Evolutionary conservation across 2,329 filamentous ascomycete genomes (phyloP).

Genomic region (Colletotrichum spaethianum): DNA sequence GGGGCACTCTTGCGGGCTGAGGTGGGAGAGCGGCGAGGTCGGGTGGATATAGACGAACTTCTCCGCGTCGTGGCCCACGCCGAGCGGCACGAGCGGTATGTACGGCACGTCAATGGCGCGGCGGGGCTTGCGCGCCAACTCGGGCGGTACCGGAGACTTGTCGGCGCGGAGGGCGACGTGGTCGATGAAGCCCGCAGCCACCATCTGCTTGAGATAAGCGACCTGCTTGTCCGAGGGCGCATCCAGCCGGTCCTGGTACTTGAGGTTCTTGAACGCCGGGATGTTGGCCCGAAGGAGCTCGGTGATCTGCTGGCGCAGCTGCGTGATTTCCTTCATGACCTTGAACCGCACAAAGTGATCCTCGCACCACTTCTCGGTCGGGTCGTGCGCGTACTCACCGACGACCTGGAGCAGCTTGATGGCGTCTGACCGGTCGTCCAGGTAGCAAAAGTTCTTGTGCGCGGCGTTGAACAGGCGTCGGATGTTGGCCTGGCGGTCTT

Average conservation of each 20-base stretch:
- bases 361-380: constrained; percentile 81
- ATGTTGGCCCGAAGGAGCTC: constrained; percentile 84
- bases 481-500: constrained; percentile 77
- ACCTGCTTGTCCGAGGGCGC: constrained; percentile 77
- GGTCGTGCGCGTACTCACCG: constrained; percentile 86
- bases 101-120: constrained; percentile 96
- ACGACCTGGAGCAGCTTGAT: constrained; percentile 92
- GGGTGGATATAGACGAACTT: constrained; percentile 90
- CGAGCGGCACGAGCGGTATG: constrained; percentile 82
- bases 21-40: constrained; percentile 81
- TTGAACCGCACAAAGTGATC: constrained; percentile 90
- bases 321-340: constrained; percentile 86
- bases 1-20: constrained; percentile 81
- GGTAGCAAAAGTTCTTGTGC: constrained; percentile 82
- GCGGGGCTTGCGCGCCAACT: constrained; percentile 77
- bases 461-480: constrained; percentile 76
- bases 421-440: constrained; percentile 88
- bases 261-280: constrained; percentile 72
- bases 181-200: constrained; percentile 93
- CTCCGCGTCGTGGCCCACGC: constrained; percentile 63
- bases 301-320: constrained; percentile 86
- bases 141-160: constrained; percentile 80
- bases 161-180: constrained; percentile 94
- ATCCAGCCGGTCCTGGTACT: constrained; percentile 69
- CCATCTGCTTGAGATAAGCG: constrained; percentile 89